phyloP scores from a whole-genome alignment of 305 asterid species.

The Fraxinus sp. region DNA sequence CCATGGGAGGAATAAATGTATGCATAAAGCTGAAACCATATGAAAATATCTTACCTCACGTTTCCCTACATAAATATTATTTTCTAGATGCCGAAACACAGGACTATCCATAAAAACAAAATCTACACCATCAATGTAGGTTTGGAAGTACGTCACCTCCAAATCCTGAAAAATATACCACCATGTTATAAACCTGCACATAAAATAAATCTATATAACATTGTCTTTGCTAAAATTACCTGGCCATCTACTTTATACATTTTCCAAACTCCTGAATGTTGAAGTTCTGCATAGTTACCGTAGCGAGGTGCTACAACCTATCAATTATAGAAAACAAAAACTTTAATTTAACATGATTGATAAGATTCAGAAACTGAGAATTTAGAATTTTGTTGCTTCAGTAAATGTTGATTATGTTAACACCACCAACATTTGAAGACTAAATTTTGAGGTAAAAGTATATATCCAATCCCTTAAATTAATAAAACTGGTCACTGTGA shows the following conservation, averaged over 20 bases:
- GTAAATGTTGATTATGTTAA: background rate
- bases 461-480: background rate
- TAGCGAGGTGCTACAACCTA: conserved; percentile 89
- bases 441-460: background rate
- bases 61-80: conserved; percentile 74
- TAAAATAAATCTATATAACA: conserved; percentile 1
- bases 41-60: conserved; percentile 47
- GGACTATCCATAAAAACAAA: conserved; percentile 84
- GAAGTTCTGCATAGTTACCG: conserved; percentile 72
- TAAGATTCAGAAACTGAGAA: background rate
- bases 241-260: conserved; percentile 76
- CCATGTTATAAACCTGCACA: conserved; percentile 21
- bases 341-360: conserved; percentile 2
- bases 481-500: background rate
- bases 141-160: conserved; percentile 81
- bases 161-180: conserved; percentile 57
- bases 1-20: conserved; percentile 2
- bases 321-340: conserved; percentile 23
- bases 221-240: conserved; percentile 41
- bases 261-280: conserved; percentile 66
- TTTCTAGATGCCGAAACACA: conserved; percentile 51
- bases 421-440: background rate
- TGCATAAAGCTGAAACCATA: background rate
- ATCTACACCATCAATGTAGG: conserved; percentile 91
- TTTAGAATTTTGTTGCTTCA: conserved; percentile 10